phyloP scores from a whole-genome alignment of 148 eudicot genomes.

The Diospyros kaki region DNA sequence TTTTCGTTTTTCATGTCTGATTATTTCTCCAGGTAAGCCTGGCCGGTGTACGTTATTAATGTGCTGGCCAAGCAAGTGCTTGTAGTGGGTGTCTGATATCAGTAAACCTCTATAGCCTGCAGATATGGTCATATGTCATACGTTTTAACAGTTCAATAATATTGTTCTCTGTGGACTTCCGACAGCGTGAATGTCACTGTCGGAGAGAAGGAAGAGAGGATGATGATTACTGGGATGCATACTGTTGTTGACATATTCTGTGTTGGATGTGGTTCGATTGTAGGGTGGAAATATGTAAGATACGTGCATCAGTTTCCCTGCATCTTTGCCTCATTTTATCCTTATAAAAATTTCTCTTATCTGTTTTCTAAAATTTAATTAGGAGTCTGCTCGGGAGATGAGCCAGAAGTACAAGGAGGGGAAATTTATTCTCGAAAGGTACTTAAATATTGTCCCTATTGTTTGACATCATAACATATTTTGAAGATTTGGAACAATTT shows the following conservation, averaged over 20 bases:
- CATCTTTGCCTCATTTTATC: neutral
- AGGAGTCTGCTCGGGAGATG: constrained; percentile 71
- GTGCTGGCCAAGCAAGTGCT: too few species aligned
- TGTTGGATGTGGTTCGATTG: constrained; percentile 78
- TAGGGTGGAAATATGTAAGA: constrained; percentile 96
- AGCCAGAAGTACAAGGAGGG: constrained; percentile 78
- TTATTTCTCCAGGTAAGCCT: neutral
- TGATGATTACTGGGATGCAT: constrained; percentile 90
- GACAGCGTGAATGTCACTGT: constrained; percentile 70
- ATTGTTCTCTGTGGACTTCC: neutral
- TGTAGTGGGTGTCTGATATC: too few species aligned
- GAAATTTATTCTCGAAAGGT: constrained; percentile 65
- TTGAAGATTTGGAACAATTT: neutral
- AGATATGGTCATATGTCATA: too few species aligned
- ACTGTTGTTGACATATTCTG: constrained; percentile 86
- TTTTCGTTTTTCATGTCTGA: neutral
- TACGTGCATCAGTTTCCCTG: neutral
- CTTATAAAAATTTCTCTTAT: neutral
- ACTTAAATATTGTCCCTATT: neutral
- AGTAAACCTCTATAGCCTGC: too few species aligned
- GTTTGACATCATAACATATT: neutral
- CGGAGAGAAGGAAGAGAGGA: constrained; percentile 71
- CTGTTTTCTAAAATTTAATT: constrained; percentile 9
- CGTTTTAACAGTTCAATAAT: too few species aligned
- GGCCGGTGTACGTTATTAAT: too few species aligned